Base-by-base conservation (phyloP, 805 yeast genomes). In the Metschnikowia lochheadii region DNA sequence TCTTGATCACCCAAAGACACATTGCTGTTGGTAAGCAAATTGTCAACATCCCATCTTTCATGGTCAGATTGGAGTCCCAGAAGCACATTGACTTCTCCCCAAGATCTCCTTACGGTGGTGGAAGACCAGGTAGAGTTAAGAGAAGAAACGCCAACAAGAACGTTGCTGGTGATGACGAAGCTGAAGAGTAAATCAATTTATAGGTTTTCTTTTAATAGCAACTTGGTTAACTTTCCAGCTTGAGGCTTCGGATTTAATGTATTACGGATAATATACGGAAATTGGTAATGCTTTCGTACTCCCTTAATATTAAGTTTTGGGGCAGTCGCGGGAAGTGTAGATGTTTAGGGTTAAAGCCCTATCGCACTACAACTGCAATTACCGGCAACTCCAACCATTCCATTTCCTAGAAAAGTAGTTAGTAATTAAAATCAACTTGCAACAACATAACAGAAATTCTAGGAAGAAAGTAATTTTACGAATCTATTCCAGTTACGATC, bases 31-130 rank as follows among this genome's bases (percentile, higher is more conserved):
- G 99, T 81, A 94, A 95, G 87, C 99, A 94, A 83, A 84, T 90
- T 68, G 99, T 94, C 78, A 88, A 84, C 83, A 87, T 94, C 66
- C 98, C 99, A 79, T 92, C 98, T 63, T 94, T 94, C 92, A 87
- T 91, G 86, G 99, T 94, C 63, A 95, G 99, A 84, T 87, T 94
- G 76, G 99, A 94, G 83, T 91, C 99, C 65, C 99, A 94, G 82
- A 94, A 94, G 88, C 98, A 94, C 90, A 89, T 94, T 80, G 98
- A 94, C 85, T 94, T 92, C 71, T 96, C 99, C 70, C 87, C 94
- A 76, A 89, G 89, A 77, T 94, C 99, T 65, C 99, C 99, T 78
- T 92, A 89, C 91, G 99, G 99, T 79, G 99, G 99, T 82, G 99
- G 97, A 69, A 92, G 99, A 84, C 95, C 99, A 67, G 99, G 99